Conservation (phyloP, 352 stramenopile species). For the Phytopythium sindhum region DNA sequence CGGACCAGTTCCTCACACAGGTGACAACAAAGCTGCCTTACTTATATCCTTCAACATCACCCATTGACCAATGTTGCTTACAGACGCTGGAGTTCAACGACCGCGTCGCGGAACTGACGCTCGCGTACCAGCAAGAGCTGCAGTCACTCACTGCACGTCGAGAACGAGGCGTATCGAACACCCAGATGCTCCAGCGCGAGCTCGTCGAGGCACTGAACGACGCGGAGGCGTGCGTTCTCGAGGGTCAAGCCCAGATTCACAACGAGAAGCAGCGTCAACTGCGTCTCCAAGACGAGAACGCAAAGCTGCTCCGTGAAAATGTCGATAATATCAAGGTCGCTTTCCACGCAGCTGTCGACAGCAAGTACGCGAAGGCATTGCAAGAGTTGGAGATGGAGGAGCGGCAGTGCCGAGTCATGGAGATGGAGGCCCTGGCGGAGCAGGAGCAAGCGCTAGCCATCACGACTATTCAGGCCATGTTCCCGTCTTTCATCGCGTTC, state of each 20-base stretch:
- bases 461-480: constrained; percentile 30
- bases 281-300: constrained; percentile 36
- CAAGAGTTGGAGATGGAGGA: constrained; percentile 26
- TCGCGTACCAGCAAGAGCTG: constrained; percentile 58
- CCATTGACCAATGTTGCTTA: not conserved
- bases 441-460: constrained; percentile 34
- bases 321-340: constrained; percentile 29
- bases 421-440: constrained; percentile 45
- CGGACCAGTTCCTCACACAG: constrained; percentile 52
- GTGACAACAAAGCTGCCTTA: constrained; percentile 2
- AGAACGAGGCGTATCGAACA: constrained; percentile 40
- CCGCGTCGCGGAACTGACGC: constrained; percentile 43
- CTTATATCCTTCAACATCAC: not conserved
- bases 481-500: constrained; percentile 32
- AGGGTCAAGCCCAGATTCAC: constrained; percentile 38
- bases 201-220: constrained; percentile 55
- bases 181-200: constrained; percentile 60
- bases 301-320: constrained; percentile 27
- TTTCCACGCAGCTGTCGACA: constrained; percentile 20
- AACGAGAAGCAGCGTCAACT: constrained; percentile 45
- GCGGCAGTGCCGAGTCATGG: constrained; percentile 33
- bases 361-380: constrained; percentile 18
- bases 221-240: constrained; percentile 42
- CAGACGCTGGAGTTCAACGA: constrained; percentile 68
- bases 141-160: constrained; percentile 37